Conservation (phyloP, 148 eudicot species). For the Rhododendron williamsianum region DNA sequence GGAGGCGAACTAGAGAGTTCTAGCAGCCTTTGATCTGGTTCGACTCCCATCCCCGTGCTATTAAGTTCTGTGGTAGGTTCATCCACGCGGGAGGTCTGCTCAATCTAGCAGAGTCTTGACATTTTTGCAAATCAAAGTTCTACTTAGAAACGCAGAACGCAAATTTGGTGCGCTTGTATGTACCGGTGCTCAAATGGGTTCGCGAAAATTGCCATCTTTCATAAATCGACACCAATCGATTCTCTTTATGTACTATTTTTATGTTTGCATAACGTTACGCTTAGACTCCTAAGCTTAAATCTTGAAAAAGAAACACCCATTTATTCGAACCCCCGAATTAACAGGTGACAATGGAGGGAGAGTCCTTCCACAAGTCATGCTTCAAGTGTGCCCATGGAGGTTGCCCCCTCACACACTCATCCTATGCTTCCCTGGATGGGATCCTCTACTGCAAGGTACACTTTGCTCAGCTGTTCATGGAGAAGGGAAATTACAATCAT, state of each 20-base stretch:
- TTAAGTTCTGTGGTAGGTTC: no score
- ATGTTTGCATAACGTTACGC: not conserved
- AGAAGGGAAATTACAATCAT: slow-evolving; percentile 76
- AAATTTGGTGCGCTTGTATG: not conserved
- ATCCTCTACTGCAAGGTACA: slow-evolving; percentile 83
- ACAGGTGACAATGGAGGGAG: slow-evolving; percentile 90
- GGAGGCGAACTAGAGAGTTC: no score
- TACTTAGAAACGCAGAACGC: not conserved
- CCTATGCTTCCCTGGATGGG: slow-evolving; percentile 89
- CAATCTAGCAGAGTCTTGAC: no score
- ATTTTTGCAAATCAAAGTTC: no score
- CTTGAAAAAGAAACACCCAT: not conserved
- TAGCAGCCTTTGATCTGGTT: no score
- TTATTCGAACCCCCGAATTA: not conserved
- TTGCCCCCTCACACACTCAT: slow-evolving; percentile 83
- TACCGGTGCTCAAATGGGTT: not conserved
- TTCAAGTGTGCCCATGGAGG: slow-evolving; percentile 97
- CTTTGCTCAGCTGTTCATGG: slow-evolving; percentile 89
- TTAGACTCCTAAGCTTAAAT: not conserved
- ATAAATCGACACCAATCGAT: not conserved
- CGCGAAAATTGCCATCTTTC: not conserved
- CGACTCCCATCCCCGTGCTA: no score
- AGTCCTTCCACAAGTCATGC: slow-evolving; percentile 79
- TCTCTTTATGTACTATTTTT: no score
- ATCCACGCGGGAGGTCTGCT: no score